These are phyloP conservation scores for Brassica rapa DNA, from an alignment of 345 rosid genomes.

Conservation along the genomic window DNA sequence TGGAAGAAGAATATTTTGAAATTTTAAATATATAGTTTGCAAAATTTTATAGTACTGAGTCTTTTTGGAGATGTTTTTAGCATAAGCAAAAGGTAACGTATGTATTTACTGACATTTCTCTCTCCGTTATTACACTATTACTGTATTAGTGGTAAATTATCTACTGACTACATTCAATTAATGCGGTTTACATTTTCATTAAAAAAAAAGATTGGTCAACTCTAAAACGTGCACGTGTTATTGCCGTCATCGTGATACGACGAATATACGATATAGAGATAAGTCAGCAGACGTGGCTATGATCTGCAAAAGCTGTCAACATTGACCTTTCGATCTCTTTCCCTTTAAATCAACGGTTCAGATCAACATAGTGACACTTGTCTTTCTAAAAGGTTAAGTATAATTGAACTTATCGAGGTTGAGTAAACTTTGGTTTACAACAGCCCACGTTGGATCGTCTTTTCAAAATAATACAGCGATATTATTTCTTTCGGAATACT, in stretches of 20 bases:
- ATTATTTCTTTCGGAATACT: neutral
- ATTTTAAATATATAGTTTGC: too few relatives aligned
- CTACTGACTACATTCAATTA: too few relatives aligned
- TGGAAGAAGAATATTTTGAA: too few relatives aligned
- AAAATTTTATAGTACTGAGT: too few relatives aligned
- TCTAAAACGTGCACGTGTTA: neutral
- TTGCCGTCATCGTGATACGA: neutral
- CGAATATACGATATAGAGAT: neutral
- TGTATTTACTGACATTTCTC: too few relatives aligned
- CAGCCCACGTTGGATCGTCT: conserved; percentile 13
- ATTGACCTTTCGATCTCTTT: conserved; percentile 26
- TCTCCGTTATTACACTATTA: too few relatives aligned
- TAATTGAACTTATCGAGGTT: conserved; percentile 2
- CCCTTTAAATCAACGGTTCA: conserved; percentile 17
- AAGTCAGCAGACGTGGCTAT: conserved; percentile 35
- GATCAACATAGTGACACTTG: conserved; percentile 27
- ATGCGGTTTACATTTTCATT: neutral
- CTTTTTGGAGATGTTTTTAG: too few relatives aligned
- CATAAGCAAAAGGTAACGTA: too few relatives aligned
- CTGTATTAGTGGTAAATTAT: too few relatives aligned
- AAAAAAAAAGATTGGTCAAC: neutral
- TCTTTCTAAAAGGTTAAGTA: neutral
- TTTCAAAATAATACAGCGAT: neutral
- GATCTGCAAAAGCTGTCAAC: conserved; percentile 28
- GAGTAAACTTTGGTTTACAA: neutral